Evolutionary conservation across 2,329 filamentous ascomycete genomes (phyloP).

Genomic region (Fusarium pininemorale): DNA sequence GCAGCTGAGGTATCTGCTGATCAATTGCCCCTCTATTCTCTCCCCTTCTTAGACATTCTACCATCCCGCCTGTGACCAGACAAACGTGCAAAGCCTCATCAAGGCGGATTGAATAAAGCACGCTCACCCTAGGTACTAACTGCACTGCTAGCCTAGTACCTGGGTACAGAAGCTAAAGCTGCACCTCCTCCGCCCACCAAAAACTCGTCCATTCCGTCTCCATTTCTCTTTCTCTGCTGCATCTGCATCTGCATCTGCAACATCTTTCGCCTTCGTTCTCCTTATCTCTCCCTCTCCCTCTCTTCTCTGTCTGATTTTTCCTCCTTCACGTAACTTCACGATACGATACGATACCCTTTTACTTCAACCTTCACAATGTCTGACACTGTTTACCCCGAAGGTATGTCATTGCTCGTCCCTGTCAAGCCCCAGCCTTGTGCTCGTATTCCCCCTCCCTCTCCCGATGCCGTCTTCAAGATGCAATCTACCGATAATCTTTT

Average conservation of each 20-base stretch:
- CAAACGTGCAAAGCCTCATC: slow-evolving; percentile 36
- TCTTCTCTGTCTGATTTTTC: slow-evolving; percentile 4
- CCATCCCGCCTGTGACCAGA: slow-evolving; percentile 26
- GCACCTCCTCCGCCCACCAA: slow-evolving; percentile 40
- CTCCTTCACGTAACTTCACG: slow-evolving; percentile 24
- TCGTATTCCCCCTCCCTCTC: slow-evolving; percentile 6
- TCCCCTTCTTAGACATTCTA: slow-evolving; percentile 55
- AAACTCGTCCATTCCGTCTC: slow-evolving; percentile 39
- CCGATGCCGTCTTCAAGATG: not conserved
- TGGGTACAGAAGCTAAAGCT: slow-evolving; percentile 33
- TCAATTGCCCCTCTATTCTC: slow-evolving; percentile 47
- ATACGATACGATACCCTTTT: slow-evolving; percentile 42
- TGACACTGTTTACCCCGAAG: slow-evolving; percentile 48
- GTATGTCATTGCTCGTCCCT: slow-evolving; percentile 43
- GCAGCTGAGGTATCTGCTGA: slow-evolving; percentile 26
- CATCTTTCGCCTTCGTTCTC: slow-evolving; percentile 23
- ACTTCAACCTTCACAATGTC: slow-evolving; percentile 35
- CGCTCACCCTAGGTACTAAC: not conserved
- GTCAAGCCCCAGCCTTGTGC: slow-evolving; percentile 12
- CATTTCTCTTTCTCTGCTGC: slow-evolving; percentile 14
- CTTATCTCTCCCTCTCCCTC: slow-evolving; percentile 9
- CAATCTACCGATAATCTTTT: not conserved
- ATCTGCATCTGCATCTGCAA: slow-evolving; percentile 35
- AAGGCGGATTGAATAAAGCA: slow-evolving; percentile 5
- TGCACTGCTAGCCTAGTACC: not conserved